Conservation (phyloP, 306 rosid genomes). For the Ormosia semicastrata region DNA sequence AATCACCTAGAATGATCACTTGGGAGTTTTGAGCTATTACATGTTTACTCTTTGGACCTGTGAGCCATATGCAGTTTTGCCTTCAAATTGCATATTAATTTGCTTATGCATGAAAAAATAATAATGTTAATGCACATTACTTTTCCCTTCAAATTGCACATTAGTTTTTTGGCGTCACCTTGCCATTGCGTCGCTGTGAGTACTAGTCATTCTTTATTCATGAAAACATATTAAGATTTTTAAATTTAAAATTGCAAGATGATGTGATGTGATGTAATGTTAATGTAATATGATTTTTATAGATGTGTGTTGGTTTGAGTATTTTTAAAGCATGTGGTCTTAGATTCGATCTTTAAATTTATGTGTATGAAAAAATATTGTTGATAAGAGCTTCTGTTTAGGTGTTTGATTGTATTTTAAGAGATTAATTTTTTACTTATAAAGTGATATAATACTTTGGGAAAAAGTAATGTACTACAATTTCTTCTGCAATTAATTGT, state of each 20-base stretch:
- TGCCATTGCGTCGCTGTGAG: background rate
- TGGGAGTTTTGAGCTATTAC: slow-evolving; percentile 5
- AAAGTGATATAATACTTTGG: no score
- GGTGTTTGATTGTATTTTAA: no score
- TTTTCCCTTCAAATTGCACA: background rate
- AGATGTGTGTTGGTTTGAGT: no score
- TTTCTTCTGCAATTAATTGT: no score
- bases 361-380: no score
- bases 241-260: background rate
- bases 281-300: background rate
- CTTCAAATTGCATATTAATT: background rate
- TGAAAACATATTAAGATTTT: background rate
- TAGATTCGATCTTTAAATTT: no score
- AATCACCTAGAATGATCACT: background rate
- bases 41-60: background rate
- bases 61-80: background rate
- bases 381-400: no score
- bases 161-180: background rate
- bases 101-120: background rate
- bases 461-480: no score
- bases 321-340: no score
- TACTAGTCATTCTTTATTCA: background rate
- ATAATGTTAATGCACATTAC: no score
- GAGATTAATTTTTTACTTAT: no score
- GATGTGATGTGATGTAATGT: background rate